phyloP scores from a whole-genome alignment of 2,329 filamentous ascomycete species.

The Magnaporthales sp. region DNA sequence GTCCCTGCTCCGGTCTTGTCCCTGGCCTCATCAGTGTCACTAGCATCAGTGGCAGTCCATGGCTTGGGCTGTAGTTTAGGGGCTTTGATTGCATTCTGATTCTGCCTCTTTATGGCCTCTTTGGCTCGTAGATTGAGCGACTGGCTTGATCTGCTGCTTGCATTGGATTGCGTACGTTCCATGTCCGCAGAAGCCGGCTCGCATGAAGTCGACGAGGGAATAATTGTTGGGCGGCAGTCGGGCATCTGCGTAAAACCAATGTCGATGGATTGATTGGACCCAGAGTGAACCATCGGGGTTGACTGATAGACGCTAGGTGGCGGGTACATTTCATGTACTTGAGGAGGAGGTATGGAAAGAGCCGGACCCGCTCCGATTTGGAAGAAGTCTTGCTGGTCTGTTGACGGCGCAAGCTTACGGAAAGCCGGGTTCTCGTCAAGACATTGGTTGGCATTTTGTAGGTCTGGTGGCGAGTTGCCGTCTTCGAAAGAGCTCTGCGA shows the following conservation, averaged over 20 bases:
- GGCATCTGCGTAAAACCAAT: background rate
- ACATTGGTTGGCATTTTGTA: background rate
- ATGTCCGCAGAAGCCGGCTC: constrained; percentile 9
- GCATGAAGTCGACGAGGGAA: constrained; percentile 5
- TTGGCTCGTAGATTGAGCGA: constrained; percentile 39
- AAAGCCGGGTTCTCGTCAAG: background rate
- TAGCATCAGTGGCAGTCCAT: background rate
- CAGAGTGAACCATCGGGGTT: constrained; percentile 34
- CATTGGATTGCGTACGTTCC: constrained; percentile 37
- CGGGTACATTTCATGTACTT: constrained; percentile 20
- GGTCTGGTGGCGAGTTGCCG: background rate
- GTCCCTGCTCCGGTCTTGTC: constrained; percentile 14
- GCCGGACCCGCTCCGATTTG: constrained; percentile 26
- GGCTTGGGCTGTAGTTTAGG: constrained; percentile 36
- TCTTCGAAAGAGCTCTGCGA: constrained; percentile 22
- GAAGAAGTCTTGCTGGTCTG: constrained; percentile 17
- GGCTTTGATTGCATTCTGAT: constrained; percentile 27
- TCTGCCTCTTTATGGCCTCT: constrained; percentile 36
- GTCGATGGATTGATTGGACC: constrained; percentile 18
- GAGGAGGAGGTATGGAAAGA: constrained; percentile 15
- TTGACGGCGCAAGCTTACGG: background rate
- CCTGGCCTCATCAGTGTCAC: constrained; percentile 13
- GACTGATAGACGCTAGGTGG: constrained; percentile 18
- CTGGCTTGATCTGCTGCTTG: constrained; percentile 27
- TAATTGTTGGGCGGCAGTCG: constrained; percentile 4